These are phyloP conservation scores for Fusarium miscanthi DNA, from an alignment of 2,329 filamentous ascomycete species.

Conservation along the genomic window DNA sequence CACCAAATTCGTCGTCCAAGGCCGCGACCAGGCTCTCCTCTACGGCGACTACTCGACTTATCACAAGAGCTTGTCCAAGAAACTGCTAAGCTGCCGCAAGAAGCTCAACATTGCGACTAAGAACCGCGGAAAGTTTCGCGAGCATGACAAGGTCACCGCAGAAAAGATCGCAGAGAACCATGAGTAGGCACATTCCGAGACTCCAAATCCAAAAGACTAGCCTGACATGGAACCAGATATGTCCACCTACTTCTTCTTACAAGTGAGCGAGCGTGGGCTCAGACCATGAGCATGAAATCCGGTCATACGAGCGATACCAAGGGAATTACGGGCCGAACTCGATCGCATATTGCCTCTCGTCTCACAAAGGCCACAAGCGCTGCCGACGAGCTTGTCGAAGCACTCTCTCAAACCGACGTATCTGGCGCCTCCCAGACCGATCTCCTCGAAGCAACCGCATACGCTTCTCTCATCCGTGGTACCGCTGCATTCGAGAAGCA, in stretches of 20 bases:
- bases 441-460: conserved; percentile 86
- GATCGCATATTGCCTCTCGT: conserved; percentile 89
- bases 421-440: conserved; percentile 77
- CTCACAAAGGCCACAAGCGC: conserved; percentile 81
- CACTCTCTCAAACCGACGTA: conserved; percentile 71
- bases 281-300: conserved; percentile 94
- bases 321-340: conserved; percentile 80
- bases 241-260: conserved; percentile 83
- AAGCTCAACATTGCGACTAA: conserved; percentile 86
- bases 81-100: conserved; percentile 84
- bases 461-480: conserved; percentile 80
- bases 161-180: conserved; percentile 79
- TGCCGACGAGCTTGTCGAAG: conserved; percentile 73
- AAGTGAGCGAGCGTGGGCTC: conserved; percentile 92
- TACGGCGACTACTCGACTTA: conserved; percentile 92
- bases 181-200: conserved; percentile 67
- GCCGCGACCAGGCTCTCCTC: conserved; percentile 84
- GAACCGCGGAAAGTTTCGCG: conserved; percentile 86
- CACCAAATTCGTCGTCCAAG: conserved; percentile 82
- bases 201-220: conserved; percentile 17
- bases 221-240: conserved; percentile 64
- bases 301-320: conserved; percentile 82
- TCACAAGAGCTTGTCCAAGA: conserved; percentile 80
- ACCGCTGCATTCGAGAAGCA: conserved; percentile 88
- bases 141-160: conserved; percentile 76